Evolutionary conservation across 2,329 filamentous ascomycete genomes (phyloP).

Genomic region (Pyrenochaeta sp.): DNA sequence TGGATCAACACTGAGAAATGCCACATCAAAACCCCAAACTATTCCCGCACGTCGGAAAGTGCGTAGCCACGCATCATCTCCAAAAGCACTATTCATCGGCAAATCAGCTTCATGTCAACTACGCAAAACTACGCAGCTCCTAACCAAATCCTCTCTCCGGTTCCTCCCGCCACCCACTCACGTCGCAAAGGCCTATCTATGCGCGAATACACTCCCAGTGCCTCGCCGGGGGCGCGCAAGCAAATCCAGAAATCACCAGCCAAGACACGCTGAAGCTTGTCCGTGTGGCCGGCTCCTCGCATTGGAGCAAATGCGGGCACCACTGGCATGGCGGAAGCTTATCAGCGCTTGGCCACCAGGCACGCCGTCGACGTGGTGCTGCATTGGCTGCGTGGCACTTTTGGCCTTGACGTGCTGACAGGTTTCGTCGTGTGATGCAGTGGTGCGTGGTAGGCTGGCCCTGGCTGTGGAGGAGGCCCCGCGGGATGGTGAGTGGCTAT

Average conservation of each 20-base stretch:
- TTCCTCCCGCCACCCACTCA: neutral
- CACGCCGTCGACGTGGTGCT: neutral
- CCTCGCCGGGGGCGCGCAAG: neutral
- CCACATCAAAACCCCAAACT: no score
- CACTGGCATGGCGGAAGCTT: conserved; percentile 1
- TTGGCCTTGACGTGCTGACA: no score
- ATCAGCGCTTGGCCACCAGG: conserved; percentile 2
- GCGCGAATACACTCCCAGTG: neutral
- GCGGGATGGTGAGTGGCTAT: neutral
- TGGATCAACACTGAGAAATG: no score
- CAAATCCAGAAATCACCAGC: no score
- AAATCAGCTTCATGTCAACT: no score
- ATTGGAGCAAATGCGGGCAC: neutral
- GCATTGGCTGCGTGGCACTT: neutral
- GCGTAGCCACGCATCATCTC: no score
- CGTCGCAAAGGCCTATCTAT: neutral
- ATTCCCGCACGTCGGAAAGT: no score
- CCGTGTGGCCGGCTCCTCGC: neutral
- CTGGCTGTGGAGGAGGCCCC: neutral
- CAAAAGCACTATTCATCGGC: no score
- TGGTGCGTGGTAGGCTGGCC: neutral
- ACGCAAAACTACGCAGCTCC: no score
- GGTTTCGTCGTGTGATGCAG: conserved; percentile 1
- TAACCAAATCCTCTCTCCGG: no score
- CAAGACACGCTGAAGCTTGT: neutral